Percentiles rank a stretch among this genome's conserved stretches.
These are phyloP conservation scores for Scutellaria barbata DNA, from an alignment of 257 asterid species.

Conservation along the genomic window DNA sequence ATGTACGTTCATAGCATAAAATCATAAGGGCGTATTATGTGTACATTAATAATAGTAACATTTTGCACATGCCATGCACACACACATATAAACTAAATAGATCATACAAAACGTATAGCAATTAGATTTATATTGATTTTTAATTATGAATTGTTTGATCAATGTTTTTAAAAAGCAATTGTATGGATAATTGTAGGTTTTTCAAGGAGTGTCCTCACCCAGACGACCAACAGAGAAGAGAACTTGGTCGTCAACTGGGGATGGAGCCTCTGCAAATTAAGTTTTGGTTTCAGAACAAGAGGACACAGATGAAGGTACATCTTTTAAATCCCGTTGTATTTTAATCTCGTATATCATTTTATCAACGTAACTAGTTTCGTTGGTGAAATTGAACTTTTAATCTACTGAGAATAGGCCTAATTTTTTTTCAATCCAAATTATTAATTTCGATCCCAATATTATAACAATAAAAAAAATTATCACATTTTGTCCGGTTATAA, in stretches of 20 bases:
- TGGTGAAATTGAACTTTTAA: not conserved
- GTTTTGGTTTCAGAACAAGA: constrained; percentile 60
- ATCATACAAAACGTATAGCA: too few species aligned
- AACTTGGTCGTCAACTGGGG: constrained; percentile 41
- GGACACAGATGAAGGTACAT: constrained; percentile 44
- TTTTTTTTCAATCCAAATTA: too few species aligned
- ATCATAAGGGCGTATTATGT: not conserved
- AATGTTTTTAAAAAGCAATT: not conserved
- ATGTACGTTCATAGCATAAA: too few species aligned
- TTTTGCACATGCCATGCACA: not conserved
- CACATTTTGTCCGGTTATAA: too few species aligned
- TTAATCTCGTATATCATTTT: not conserved
- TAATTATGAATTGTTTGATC: not conserved
- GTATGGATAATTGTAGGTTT: constrained; percentile 26
- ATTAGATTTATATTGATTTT: too few species aligned
- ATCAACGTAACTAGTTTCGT: not conserved
- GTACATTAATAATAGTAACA: too few species aligned
- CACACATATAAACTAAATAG: too few species aligned
- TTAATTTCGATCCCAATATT: too few species aligned
- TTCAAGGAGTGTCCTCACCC: constrained; percentile 53
- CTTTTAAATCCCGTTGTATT: not conserved
- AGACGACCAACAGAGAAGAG: constrained; percentile 39
- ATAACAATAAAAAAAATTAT: too few species aligned
- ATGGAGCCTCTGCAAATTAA: constrained; percentile 52
- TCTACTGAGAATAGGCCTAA: too few species aligned